Base-by-base conservation (phyloP, 345 rosid genomes). In the Acer negundo region DNA sequence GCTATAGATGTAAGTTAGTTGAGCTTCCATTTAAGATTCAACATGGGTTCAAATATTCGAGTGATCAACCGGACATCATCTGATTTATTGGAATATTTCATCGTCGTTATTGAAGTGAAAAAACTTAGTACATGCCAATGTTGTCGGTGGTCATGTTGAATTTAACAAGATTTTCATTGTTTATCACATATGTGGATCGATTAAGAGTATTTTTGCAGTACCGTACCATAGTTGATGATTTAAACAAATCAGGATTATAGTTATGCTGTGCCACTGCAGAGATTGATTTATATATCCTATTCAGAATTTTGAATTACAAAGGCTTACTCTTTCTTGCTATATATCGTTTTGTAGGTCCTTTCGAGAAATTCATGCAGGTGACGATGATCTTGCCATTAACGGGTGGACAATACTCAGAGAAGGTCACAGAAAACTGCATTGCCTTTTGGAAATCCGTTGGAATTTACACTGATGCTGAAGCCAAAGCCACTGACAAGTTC, bases 381-480 rank as follows among this genome's bases (percentile, higher is more conserved):
- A 90, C 93, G 3, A 86, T 85, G 91, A 88, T 88, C 28, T 70
- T 86, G 79, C 92, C 97, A 44, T 77, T 92, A 84, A 87, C 89
- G 23, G 97, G 97, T 11, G 78, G 69, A 3, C 90, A 95, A 69
- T 95, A 89, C 62, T 80, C 98, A 0, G 94, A 90, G 86, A 90
- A 89, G 77, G 97, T 95, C 12, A 23, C 94, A 0, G 93, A 92
- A 83, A 93, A 93, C 28, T 95, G 97, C 74, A 86, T 88, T 4
- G 89, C 87, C 1, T 70, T 77, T 12, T 95, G 97, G 98, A 91
- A 93, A 77, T 85, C 92, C 1, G 12, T 89, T 31, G 97, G 97
- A 64, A 51, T 89, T 61, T 95, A 87, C 81, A 89, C 91, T 0
- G 98, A 95, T 7, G 85, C 79, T 20, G 97, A 95, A 76, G 95